Evolutionary conservation across 805 yeast genomes (phyloP).

Genomic region (Candida piceae): DNA sequence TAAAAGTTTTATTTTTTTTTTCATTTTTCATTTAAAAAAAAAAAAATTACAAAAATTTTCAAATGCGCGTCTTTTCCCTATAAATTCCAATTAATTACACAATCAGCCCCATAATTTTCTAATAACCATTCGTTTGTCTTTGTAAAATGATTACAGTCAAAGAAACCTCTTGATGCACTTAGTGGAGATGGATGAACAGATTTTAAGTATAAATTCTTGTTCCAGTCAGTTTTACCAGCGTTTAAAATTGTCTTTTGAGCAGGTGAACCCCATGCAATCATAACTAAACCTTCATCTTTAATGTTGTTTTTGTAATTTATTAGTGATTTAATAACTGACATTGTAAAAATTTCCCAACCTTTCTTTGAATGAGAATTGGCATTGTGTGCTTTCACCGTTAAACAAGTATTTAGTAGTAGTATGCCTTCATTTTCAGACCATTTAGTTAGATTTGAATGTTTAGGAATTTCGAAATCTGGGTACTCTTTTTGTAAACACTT

Average conservation of each 20-base stretch:
- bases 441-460: constrained; percentile 61
- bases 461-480: constrained; percentile 61
- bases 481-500: constrained; percentile 66
- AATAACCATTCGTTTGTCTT: constrained; percentile 75
- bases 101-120: constrained; percentile 31
- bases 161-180: constrained; percentile 85
- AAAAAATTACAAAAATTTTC: too few species aligned
- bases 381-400: constrained; percentile 88
- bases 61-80: too few species aligned
- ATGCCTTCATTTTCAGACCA: constrained; percentile 87
- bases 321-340: constrained; percentile 52
- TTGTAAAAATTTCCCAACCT: constrained; percentile 94
- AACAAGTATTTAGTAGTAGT: constrained; percentile 75
- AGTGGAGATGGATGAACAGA: constrained; percentile 95
- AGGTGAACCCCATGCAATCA: constrained; percentile 58
- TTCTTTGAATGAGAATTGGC: constrained; percentile 87
- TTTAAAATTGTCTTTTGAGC: constrained; percentile 35
- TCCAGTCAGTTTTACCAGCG: constrained; percentile 24
- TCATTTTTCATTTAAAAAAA: too few species aligned
- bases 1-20: too few species aligned
- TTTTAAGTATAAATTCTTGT: constrained; percentile 48
- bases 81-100: constrained; percentile 26
- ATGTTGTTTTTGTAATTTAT: constrained; percentile 41
- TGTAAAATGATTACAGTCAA: constrained; percentile 67
- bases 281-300: constrained; percentile 49